Evolutionary conservation across 106 monocot genomes (phyloP), one percentile per base, ranked within the genome.

Genomic region (Dactylorhiza incarnata): DNA sequence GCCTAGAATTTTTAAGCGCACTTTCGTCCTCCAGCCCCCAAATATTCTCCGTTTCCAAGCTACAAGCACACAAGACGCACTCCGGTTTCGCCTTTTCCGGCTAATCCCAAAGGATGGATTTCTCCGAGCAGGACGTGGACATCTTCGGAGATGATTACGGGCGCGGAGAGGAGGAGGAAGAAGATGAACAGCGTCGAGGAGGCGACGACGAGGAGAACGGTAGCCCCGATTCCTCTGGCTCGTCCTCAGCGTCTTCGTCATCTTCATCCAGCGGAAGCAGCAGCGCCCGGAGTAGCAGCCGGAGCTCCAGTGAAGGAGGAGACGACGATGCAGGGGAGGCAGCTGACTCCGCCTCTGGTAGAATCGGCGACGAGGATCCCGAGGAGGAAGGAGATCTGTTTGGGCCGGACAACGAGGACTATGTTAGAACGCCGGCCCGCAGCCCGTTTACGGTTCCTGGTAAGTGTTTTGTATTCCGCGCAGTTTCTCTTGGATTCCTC

Each of bases 341-440:
- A 66, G 73, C 66, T 26, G 76, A 81, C 71, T 56, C 81, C 10
- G 62, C 62, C 16, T 72, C 73, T 56, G n/a, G 45, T 50, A 51
- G 49, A 20, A 26, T 68, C 26, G 80, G 48, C 29, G 78, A 77
- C 43, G 84, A 53, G 11, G 92, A 83, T 58, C 80, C 73, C 29
- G 87, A 83, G 43, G 86, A 82, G 5, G 89, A 87, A 54, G 78
- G 75, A 22, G 97, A 97, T 85, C 81, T 97, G 7, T 97, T 97
- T 53, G 97, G 94, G 16, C 81, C 94, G 12, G 94, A 97, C 75
- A 97, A 94, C 70, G 94, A 94, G 71, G 89, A 80, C 63, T 97
- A 94, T 63, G 59, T 77, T 58, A 84, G 73, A 78, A 94, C 97
- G n/a, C 84, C 83, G 0, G 86, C 94, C 1, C 48, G 65, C 20